These are phyloP conservation scores for Lasiodiplodia hormozganensis DNA, from an alignment of 2,329 filamentous ascomycete species.

Conservation along the genomic window DNA sequence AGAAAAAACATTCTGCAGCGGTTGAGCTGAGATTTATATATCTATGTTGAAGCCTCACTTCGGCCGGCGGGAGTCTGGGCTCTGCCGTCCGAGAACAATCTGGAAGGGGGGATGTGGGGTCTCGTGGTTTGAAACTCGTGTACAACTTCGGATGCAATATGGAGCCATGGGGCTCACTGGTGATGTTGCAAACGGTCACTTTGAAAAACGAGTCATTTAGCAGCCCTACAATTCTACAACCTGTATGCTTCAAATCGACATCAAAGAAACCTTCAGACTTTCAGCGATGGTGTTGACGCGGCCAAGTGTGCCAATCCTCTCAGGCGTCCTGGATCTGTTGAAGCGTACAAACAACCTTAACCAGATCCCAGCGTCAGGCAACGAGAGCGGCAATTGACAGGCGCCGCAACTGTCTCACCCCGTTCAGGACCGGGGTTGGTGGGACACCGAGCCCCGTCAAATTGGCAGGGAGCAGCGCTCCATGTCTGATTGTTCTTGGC, in stretches of 20 bases:
- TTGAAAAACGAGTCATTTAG: not conserved
- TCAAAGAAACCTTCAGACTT: not conserved
- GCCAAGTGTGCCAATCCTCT: slow-evolving; percentile 7
- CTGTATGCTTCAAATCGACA: not conserved
- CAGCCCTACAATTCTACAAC: not conserved
- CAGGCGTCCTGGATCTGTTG: not conserved
- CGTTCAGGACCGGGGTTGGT: not conserved
- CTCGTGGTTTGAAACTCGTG: slow-evolving; percentile 22
- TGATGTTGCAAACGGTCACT: not conserved
- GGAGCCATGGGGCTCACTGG: not conserved
- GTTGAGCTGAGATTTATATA: slow-evolving; percentile 4
- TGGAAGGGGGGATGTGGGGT: slow-evolving; percentile 15
- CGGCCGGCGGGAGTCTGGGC: not conserved
- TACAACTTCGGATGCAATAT: not conserved
- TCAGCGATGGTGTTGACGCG: not conserved
- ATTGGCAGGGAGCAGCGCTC: slow-evolving; percentile 3
- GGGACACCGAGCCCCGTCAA: not conserved
- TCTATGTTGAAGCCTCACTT: not conserved
- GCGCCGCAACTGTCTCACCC: not conserved
- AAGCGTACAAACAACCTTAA: slow-evolving; percentile 25
- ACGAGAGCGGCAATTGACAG: not conserved
- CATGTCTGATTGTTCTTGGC: not conserved
- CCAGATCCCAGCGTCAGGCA: not conserved
- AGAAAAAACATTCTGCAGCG: not conserved
- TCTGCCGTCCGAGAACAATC: slow-evolving; percentile 13